Base-by-base conservation (phyloP, 768 basidiomycete genomes). In the Leucocoprinus birnbaumii region DNA sequence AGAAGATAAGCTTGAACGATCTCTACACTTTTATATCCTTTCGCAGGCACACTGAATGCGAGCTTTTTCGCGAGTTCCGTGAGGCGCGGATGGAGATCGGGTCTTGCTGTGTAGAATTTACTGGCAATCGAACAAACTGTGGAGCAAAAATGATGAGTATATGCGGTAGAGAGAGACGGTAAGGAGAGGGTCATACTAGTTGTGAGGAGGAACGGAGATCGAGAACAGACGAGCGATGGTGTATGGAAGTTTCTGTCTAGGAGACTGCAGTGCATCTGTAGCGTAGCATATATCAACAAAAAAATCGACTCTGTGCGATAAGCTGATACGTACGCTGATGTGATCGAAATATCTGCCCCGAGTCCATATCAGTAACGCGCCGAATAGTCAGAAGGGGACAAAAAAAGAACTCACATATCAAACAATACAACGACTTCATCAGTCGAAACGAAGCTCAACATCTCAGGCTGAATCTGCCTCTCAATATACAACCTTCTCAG, bases 1-100 rank as follows among this genome's bases (percentile, higher is more conserved):
- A 99, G 75, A 18, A 98, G 73, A 68, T 97, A 99, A 0, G 94
- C 96, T 66, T 99, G 95, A 3, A 95, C 91, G 57, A 96, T 93
- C 72, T 94, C 93, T 42, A 94, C 83, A n/a, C 87, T 89, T 70
- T 96, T 96, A 76, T 91, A 94, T 0, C 92, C 92, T 58, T 80
- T 78, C 14, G 89, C 90, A 18, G 91, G 90, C 13, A 93, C 89
- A 57, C 77, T 83, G 69, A 95, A 98, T 0, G 95, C 90, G 18
- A 98, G 82, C 62, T 90, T 87, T 64, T 91, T 90, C 2, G 90
- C 88, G 31, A 94, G 79, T 53, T 92, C 91, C 1, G 87, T 80
- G 44, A 98, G 77, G 51, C 82, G 83, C 2, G 82, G 72, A 61
- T 96, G 90, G 13, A 98, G 79, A 25, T 95, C 94, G 13, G 89